Base-by-base conservation (phyloP, 2,329 filamentous ascomycete genomes). In the Ophiostoma pallidulum region DNA sequence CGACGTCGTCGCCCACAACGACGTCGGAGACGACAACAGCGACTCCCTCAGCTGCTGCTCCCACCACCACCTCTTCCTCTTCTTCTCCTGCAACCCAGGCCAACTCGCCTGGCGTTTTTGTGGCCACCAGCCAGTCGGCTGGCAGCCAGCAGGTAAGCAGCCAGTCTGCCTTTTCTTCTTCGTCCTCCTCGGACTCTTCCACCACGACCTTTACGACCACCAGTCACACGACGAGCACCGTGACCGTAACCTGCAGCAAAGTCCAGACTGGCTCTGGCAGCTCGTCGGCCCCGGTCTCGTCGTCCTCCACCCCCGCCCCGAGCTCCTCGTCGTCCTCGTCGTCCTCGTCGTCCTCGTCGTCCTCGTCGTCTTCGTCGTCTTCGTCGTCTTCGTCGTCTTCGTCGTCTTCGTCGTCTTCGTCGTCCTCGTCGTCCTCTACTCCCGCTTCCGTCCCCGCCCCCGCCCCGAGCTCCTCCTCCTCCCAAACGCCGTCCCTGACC, bases 101-200 rank as follows among this genome's bases (percentile, higher is more conserved):
- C 20, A 24, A 43, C 19, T 46, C 49, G 3, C 43, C 50, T 18
- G 53, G 44, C 29, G 41, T 54, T 39, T 53, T 53, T 26, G 42
- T 49, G n/a, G 48, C 29, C 41, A 50, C 44, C 35, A 50, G 41
- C 40, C 39, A 37, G 36, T 40, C 44, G 16, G 31, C 29, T 31
- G 35, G 31, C 38, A 47, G 41, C 41, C 32, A 40, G 20, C 45
- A 47, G 45, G 45, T 45, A 45, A 45, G 45, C 45, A 51, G 49
- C 49, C 31, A 37, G 43, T 19, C 48, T 46, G 38, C 39, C 18
- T 8, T 36, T 19, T 32, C 28, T 37, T 40, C 49, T 36, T 41
- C 41, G 20, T 22, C 37, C 31, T 33, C 6, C 31, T 16, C 31
- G 8, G 14, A 16, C 24, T 28, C 24, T 28, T 19, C 16, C 35